These are phyloP conservation scores for Syzygium jambos DNA, from an alignment of 345 rosid genomes.

Conservation along the genomic window DNA sequence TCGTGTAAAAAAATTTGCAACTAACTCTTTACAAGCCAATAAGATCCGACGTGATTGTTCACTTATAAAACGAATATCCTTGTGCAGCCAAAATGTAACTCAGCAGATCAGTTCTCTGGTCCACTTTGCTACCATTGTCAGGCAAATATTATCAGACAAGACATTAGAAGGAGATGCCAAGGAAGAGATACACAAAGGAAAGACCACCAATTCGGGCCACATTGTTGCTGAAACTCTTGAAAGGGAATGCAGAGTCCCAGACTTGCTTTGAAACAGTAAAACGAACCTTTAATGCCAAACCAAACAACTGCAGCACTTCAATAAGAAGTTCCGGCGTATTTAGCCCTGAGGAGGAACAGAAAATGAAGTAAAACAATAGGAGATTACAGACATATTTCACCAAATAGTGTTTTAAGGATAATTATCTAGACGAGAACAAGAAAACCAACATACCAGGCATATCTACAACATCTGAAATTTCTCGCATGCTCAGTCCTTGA, in stretches of 20 bases:
- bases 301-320: conserved; percentile 78
- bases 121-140: neutral
- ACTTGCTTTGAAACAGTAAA: neutral
- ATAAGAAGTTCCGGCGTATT: conserved; percentile 27
- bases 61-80: neutral
- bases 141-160: neutral
- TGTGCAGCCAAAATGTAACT: neutral
- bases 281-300: conserved; percentile 73
- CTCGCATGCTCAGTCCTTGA: conserved; percentile 74
- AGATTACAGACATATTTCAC: neutral
- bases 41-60: neutral
- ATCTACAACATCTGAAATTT: conserved; percentile 37
- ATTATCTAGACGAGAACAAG: neutral
- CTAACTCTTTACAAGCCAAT: neutral
- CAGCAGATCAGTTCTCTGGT: neutral
- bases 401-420: neutral
- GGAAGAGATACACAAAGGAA: neutral
- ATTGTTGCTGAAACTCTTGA: neutral
- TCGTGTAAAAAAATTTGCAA: neutral
- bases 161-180: neutral
- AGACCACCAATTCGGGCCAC: neutral
- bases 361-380: conserved; percentile 12
- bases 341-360: conserved; percentile 37
- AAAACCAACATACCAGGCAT: conserved; percentile 23
- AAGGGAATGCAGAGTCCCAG: neutral